Evolutionary conservation across 768 basidiomycete species (phyloP), one percentile per base, ranked within the genome.

Genomic region (Serpula lacrymans): DNA sequence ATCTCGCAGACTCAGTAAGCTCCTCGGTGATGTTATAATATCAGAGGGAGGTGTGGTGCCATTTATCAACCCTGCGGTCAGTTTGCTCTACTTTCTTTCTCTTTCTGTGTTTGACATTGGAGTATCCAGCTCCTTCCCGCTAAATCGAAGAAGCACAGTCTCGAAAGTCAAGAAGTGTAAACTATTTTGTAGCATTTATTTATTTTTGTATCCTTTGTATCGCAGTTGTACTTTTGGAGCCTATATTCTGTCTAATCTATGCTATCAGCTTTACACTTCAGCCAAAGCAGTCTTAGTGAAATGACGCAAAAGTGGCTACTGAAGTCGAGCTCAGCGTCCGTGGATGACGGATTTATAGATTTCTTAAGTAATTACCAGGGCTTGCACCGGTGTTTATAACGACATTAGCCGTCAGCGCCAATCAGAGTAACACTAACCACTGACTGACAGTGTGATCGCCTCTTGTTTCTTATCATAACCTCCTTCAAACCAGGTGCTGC

Each of bases 11-110:
- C 65, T 87, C 60, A 81, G 81, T 63, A 76, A 70, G 56, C 72
- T 88, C 32, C 76, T 88, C 31, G 84, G 82, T 18, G 71, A 82
- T 50, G 93, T 95, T 48, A 82, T 92, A 65, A 94, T 95, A 70
- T 92, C 90, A 24, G 90, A 95, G 63, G 93, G 93, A 67, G 93
- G 93, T 75, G 89, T 92, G 43, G 84, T 91, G 14, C 88, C 88
- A 43, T 78, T 77, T 59, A 95, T 95, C 59, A 74, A 78, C 54
- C 69, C 78, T 35, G 81, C 78, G 43, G 72, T 75, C 46, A 32
- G 57, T 43, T 16, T 4, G 2, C 22, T 13, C 3, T 18, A 25
- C 8, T 16, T 3, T 11, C 20, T 16, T 24, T 21, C 14, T 5
- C 13, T n/a, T n/a, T 25, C 3, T 2, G 25, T n/a, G 9, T 28